Conservation (phyloP, 2,329 filamentous ascomycete species). For the Camillea tinctor region DNA sequence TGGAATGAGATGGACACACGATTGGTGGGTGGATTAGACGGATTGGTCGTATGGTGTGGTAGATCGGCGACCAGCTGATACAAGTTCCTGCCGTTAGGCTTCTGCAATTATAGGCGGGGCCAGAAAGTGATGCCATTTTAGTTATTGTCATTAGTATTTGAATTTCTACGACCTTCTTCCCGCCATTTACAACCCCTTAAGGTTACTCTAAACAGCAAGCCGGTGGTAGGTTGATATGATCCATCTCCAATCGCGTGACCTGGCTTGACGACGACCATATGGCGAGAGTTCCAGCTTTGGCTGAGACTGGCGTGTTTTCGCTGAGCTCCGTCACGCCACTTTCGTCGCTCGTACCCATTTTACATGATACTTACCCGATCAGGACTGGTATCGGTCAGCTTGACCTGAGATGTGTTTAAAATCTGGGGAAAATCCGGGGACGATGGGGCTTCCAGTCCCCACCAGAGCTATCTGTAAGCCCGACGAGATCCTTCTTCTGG, state of each 20-base stretch:
- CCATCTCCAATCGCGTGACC: constrained; percentile 28
- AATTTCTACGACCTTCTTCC: not conserved
- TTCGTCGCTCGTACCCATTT: constrained; percentile 6
- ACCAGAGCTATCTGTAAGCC: not conserved
- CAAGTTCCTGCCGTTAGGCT: constrained; percentile 7
- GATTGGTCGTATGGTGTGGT: constrained; percentile 5
- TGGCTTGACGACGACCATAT: not conserved
- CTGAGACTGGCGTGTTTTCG: constrained; percentile 25
- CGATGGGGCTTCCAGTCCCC: not conserved
- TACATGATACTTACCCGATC: constrained; percentile 19
- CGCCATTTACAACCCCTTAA: not conserved
- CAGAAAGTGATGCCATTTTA: not conserved
- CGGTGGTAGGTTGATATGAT: not conserved
- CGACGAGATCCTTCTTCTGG: not conserved
- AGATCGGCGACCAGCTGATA: constrained; percentile 30
- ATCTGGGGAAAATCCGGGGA: constrained; percentile 27
- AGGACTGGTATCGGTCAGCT: constrained; percentile 8
- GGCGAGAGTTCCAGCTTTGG: constrained; percentile 14
- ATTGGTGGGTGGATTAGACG: not conserved
- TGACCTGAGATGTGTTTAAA: constrained; percentile 5
- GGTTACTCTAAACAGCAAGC: not conserved
- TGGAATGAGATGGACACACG: not conserved
- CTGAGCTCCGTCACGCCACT: constrained; percentile 1
- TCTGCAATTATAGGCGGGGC: not conserved
- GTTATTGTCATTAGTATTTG: not conserved